A percentile compares a stretch with the other conserved stretches of the same genome.
phyloP scores from a whole-genome alignment of 257 asterid species.

The Agastache rugosa region DNA sequence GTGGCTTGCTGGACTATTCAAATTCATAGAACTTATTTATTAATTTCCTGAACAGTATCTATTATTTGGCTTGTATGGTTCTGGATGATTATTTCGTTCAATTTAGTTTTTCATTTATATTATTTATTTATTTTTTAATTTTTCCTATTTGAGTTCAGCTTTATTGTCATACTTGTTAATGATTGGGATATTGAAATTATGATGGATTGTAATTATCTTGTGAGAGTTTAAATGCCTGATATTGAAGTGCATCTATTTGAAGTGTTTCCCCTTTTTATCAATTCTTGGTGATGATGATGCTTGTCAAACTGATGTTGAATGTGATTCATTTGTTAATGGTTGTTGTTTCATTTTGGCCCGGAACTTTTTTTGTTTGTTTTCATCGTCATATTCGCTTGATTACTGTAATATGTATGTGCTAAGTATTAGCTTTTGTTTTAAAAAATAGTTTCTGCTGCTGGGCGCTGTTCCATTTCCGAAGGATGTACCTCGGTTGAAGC shows the following conservation, averaged over 20 bases:
- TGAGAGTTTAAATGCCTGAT: not conserved
- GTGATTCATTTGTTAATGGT: constrained; percentile 5
- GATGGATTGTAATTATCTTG: not conserved
- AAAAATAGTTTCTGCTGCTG: constrained; percentile 69
- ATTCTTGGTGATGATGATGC: constrained; percentile 15
- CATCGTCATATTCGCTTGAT: not conserved
- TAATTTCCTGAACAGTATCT: not conserved
- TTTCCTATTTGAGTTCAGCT: not conserved
- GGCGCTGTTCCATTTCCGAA: constrained; percentile 97
- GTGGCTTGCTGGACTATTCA: not conserved
- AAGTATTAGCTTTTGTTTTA: constrained; percentile 25
- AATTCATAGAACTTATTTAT: not conserved
- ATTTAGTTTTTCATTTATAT: not conserved
- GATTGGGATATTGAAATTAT: not conserved
- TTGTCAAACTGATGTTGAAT: constrained; percentile 19
- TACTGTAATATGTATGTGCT: not conserved
- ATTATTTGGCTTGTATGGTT: not conserved
- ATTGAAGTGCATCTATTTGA: not conserved
- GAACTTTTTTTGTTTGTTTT: not conserved
- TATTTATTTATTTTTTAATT: not conserved
- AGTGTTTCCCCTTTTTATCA: constrained; percentile 24
- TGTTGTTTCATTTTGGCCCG: not conserved
- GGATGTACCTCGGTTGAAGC: constrained; percentile 85
- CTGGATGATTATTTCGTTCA: not conserved
- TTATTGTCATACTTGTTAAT: constrained; percentile 9